phyloP scores from a whole-genome alignment of 768 basidiomycete species.

The Rhodotorula paludigena region DNA sequence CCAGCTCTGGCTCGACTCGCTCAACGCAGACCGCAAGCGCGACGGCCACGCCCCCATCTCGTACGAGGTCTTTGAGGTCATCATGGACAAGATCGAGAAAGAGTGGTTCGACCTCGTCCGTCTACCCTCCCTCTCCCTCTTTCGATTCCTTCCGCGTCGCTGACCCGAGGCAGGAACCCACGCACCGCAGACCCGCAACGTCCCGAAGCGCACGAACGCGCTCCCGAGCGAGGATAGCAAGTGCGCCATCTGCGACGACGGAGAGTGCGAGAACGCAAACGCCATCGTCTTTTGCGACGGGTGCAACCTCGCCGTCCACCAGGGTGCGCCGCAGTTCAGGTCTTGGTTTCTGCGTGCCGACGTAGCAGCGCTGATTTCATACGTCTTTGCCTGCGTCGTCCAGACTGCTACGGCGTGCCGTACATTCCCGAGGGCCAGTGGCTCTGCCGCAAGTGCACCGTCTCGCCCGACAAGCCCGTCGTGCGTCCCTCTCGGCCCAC shows the following conservation, averaged over 20 bases:
- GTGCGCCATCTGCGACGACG: constrained; percentile 95
- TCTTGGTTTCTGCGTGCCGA: no score
- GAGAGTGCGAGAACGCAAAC: constrained; percentile 96
- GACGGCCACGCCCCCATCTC: constrained; percentile 66
- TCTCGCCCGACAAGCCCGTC: constrained; percentile 92
- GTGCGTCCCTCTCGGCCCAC: constrained; percentile 53
- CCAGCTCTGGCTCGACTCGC: constrained; percentile 83
- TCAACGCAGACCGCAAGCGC: constrained; percentile 71
- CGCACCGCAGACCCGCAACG: constrained; percentile 73
- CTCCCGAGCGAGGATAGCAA: constrained; percentile 92
- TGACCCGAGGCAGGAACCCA: no score
- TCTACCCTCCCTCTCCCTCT: not conserved
- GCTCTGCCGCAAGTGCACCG: constrained; percentile 97
- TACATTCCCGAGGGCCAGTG: constrained; percentile 99
- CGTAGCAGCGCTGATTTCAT: not conserved
- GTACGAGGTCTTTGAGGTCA: constrained; percentile 85
- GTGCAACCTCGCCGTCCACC: constrained; percentile 98
- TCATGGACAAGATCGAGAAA: constrained; percentile 97
- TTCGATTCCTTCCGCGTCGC: not conserved
- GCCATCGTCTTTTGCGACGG: constrained; percentile 99
- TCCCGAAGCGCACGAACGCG: constrained; percentile 80
- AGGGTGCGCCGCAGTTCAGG: constrained; percentile 59
- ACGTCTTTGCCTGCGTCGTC: not conserved
- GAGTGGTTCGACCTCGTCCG: constrained; percentile 94
- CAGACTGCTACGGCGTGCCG: constrained; percentile 97